These are phyloP conservation scores for Corynascus novoguineensis DNA, from an alignment of 495 filamentous ascomycete species.

Conservation along the genomic window DNA sequence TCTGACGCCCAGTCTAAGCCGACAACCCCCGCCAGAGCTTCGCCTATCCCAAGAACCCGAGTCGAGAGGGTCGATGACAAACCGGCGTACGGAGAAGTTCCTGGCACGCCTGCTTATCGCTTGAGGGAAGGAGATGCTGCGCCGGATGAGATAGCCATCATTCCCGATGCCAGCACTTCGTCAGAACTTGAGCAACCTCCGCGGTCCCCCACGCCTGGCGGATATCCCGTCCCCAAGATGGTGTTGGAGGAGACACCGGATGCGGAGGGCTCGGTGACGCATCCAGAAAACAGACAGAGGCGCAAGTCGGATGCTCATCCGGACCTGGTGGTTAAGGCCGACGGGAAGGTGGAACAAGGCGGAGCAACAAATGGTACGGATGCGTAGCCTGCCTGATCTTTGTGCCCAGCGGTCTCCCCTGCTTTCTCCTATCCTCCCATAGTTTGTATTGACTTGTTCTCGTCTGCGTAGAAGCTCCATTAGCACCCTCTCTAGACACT, in stretches of 20 bases:
- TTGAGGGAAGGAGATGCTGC: constrained; percentile 74
- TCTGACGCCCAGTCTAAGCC: constrained; percentile 78
- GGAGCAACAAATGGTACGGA: constrained; percentile 33
- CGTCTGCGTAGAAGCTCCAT: constrained; percentile 36
- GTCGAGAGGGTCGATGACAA: constrained; percentile 69
- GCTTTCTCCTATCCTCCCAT: constrained; percentile 15
- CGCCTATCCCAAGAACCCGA: constrained; percentile 71
- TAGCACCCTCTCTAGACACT: constrained; percentile 32
- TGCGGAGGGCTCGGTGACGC: constrained; percentile 36
- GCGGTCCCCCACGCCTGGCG: constrained; percentile 36
- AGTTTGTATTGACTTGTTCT: constrained; percentile 32
- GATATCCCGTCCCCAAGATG: constrained; percentile 44
- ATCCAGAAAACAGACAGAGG: constrained; percentile 33
- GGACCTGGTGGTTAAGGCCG: constrained; percentile 44
- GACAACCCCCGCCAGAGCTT: constrained; percentile 47
- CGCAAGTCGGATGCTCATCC: constrained; percentile 43
- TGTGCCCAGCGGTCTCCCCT: constrained; percentile 12
- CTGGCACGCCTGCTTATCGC: constrained; percentile 73
- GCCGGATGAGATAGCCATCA: constrained; percentile 62
- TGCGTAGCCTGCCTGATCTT: constrained; percentile 31
- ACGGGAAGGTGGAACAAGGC: constrained; percentile 30
- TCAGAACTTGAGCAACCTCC: constrained; percentile 13
- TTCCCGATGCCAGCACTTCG: constrained; percentile 40
- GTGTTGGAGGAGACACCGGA: constrained; percentile 46
- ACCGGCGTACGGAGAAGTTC: constrained; percentile 76